Conservation (phyloP, 257 asterid genomes). For the Petrea volubilis region DNA sequence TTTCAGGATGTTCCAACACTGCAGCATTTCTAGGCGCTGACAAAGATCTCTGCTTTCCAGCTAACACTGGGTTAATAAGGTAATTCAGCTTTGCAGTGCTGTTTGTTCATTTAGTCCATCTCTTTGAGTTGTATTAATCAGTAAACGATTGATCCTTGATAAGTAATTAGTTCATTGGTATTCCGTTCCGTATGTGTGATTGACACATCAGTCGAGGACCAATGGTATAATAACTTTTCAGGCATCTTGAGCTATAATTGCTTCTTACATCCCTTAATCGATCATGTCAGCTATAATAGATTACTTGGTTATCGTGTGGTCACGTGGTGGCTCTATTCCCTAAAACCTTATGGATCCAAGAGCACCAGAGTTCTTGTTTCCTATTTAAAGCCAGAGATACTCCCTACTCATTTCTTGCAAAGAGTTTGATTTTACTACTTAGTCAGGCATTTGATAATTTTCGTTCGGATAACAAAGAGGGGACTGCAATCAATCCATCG, state of each 20-base stretch:
- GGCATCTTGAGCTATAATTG: neutral
- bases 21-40: constrained; percentile 29
- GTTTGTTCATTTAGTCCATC: neutral
- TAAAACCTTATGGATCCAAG: constrained; percentile 12
- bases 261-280: neutral
- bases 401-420: neutral
- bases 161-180: neutral
- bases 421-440: neutral
- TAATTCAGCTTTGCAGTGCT: constrained; percentile 21
- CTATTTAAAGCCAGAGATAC: neutral
- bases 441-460: neutral
- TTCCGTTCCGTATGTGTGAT: neutral
- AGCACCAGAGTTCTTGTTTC: constrained; percentile 8
- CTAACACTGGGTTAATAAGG: constrained; percentile 44
- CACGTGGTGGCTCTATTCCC: constrained; percentile 3
- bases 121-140: constrained; percentile 10
- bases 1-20: constrained; percentile 40
- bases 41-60: constrained; percentile 27
- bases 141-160: constrained; percentile 5
- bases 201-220: constrained; percentile 7
- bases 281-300: constrained; percentile 4
- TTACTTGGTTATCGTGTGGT: neutral
- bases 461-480: constrained; percentile 2
- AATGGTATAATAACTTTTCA: neutral
- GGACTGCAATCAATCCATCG: neutral